Base-by-base conservation (phyloP, 2,329 filamentous ascomycete species). In the Pyricularia sp. region DNA sequence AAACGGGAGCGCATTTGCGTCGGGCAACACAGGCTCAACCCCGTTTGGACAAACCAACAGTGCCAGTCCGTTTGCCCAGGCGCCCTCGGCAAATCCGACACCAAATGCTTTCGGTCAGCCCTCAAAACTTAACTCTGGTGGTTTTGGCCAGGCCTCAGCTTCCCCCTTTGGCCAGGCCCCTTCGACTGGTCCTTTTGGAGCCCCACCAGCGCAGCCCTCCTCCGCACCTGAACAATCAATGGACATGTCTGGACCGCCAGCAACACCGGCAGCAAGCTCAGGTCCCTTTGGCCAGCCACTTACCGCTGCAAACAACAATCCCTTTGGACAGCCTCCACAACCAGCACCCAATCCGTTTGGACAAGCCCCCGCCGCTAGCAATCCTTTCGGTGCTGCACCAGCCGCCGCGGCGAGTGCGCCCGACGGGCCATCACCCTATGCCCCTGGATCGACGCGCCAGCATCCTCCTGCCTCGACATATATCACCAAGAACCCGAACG, bases 71-170 rank as follows among this genome's bases (percentile, higher is more conserved):
- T 75, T 42, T 42, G 33, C 33, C 33, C 33, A 42, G 33, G 33
- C 33, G 4, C 12, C 33, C 33, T 42, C 33, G 33, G 14, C 33
- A 14, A 42, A 42, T 17, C 5, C 33, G 33, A 5, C 33, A 42
- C 33, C 12, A 12, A 42, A 42, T 42, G 33, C 33, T 42, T 42
- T 76, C 30, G 73, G 73, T 10, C 74, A 75, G 61, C 69, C 72
- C 4, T 72, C 79, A 63, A 69, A 74, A n/a, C 73, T 74, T 30
- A 76, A 77, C 25, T 74, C 76, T 10, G 80, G 78, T 9, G 80
- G 78, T 1, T 79, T 67, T 26, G 70, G 72, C 20, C 71, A 72
- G 30, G 68, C 74, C 6, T 69, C 74, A 20, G 69, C 70, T 1
- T 64, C 73, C 31, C 75, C 78, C 0, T 79, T 79, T 67, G 73